Percentiles rank a stretch among this genome's conserved stretches.
Conservation (phyloP, 225 moss, liverwort and hornwort genomes). For the Marchantia polymorpha region DNA sequence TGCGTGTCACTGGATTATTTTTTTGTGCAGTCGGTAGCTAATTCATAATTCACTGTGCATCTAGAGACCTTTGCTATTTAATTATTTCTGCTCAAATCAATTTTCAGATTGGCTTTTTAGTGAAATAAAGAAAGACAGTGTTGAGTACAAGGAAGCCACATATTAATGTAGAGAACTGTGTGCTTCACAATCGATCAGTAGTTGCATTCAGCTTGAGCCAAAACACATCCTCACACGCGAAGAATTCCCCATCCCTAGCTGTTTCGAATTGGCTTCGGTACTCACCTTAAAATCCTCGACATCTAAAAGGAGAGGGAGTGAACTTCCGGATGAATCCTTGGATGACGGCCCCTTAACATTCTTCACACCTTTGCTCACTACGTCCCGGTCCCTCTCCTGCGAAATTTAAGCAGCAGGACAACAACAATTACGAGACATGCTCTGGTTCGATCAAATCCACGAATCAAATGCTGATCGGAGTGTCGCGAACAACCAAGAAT, state of each 20-base stretch:
- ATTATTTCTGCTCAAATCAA: too few species aligned
- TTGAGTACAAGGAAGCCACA: too few species aligned
- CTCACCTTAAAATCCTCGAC: conserved; percentile 87
- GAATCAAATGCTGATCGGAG: background rate
- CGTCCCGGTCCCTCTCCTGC: conserved; percentile 69
- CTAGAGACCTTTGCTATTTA: background rate
- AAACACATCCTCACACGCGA: too few species aligned
- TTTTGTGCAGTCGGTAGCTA: background rate
- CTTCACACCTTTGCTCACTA: conserved; percentile 46
- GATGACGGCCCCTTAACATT: conserved; percentile 50
- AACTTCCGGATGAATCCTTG: conserved; percentile 52
- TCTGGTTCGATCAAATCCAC: background rate
- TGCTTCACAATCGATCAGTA: too few species aligned
- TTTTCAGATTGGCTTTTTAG: too few species aligned
- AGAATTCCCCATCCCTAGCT: too few species aligned
- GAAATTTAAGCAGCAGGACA: background rate
- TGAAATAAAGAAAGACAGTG: too few species aligned
- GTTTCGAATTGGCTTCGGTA: too few species aligned
- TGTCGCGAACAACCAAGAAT: background rate
- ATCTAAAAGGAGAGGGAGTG: conserved; percentile 50
- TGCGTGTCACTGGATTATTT: background rate
- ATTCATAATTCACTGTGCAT: background rate
- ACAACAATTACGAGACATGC: background rate
- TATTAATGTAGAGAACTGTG: too few species aligned
- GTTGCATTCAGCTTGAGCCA: too few species aligned